Base-by-base conservation (phyloP, 805 yeast genomes). In the Zygosaccharomyces pseudorouxii region DNA sequence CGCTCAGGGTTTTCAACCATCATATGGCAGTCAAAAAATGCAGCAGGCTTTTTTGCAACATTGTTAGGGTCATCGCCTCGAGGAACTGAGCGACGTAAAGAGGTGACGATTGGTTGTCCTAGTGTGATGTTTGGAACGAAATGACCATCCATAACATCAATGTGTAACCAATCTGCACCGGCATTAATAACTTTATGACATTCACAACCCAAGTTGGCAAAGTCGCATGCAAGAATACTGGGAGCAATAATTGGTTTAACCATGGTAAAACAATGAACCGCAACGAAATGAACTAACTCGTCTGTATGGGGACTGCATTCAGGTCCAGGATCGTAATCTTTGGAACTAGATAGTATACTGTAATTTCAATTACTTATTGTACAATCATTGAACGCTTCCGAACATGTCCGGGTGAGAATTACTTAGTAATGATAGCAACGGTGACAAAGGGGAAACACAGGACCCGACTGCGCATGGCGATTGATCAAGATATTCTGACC, bases 71-170 rank as follows among this genome's bases (percentile, higher is more conserved):
- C 75, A 38, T 62, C 68, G 16, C 77, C 76, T 62, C 83, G 75
- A 45, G 98, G 96, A 40, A 89, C 78, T 29, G 81, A 80, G 53
- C 81, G 77, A 60, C 97, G 80, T 63, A 90, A 77, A 29, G 87
- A 80, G 48, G 81, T 71, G 43, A 90, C 89, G 47, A 92, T 80
- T 48, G 96, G 96, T 31, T 95, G 89, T 22, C 99, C 99, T 61
- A 93, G 74, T 1, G 97, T 84, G 56, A 93, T 84, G 72, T 93
- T 93, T 56, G 99, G 99, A 43, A 93, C 99, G 65, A 93, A 93
- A 70, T 92, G 90, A 42, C 99, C 99, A 67, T 93, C 99, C 99
- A 93, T 93, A 42, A 93, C 92, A 69, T 93, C 99, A 46, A 93
- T 81, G 69, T 93, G 99, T 53, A 93, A 81, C 99, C 99, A 93